Evolutionary conservation across 768 basidiomycete species (phyloP).

Genomic region (Boletus subcaerulescens): DNA sequence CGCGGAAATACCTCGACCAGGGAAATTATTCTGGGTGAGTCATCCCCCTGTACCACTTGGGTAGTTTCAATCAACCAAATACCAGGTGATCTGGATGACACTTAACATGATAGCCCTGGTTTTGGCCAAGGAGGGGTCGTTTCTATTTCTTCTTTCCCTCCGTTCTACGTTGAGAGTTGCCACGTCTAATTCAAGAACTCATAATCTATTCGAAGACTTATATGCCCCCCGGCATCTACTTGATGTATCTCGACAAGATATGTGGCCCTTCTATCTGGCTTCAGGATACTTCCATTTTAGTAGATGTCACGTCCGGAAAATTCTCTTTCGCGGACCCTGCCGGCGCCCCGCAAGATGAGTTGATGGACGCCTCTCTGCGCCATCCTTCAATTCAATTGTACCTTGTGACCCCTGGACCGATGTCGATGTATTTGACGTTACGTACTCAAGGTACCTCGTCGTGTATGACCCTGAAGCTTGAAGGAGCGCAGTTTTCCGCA

Average conservation of each 20-base stretch:
- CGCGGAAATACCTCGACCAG: slow-evolving; percentile 23
- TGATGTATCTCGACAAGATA: slow-evolving; percentile 26
- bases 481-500: slow-evolving; percentile 33
- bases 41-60: neutral
- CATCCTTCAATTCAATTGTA: slow-evolving; percentile 12
- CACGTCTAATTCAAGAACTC: slow-evolving; percentile 1
- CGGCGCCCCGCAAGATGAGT: slow-evolving; percentile 20
- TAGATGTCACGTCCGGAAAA: slow-evolving; percentile 26
- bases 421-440: slow-evolving; percentile 25
- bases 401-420: slow-evolving; percentile 34
- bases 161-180: slow-evolving; percentile 22
- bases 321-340: slow-evolving; percentile 30
- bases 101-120: slow-evolving; percentile 30
- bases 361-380: slow-evolving; percentile 17
- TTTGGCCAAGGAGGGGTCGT: slow-evolving; percentile 42
- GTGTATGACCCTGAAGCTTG: slow-evolving; percentile 26
- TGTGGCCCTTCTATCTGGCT: neutral
- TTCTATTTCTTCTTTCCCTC: slow-evolving; percentile 37
- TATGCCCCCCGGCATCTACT: slow-evolving; percentile 39
- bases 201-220: slow-evolving; percentile 42
- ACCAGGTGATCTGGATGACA: slow-evolving; percentile 27
- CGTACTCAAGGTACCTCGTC: slow-evolving; percentile 5
- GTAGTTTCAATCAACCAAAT: neutral
- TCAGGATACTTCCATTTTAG: neutral
- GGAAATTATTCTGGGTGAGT: slow-evolving; percentile 35